Evolutionary conservation across 768 basidiomycete species (phyloP), one percentile per base, ranked within the genome.

Genomic region (Pleurotus cornucopiae): DNA sequence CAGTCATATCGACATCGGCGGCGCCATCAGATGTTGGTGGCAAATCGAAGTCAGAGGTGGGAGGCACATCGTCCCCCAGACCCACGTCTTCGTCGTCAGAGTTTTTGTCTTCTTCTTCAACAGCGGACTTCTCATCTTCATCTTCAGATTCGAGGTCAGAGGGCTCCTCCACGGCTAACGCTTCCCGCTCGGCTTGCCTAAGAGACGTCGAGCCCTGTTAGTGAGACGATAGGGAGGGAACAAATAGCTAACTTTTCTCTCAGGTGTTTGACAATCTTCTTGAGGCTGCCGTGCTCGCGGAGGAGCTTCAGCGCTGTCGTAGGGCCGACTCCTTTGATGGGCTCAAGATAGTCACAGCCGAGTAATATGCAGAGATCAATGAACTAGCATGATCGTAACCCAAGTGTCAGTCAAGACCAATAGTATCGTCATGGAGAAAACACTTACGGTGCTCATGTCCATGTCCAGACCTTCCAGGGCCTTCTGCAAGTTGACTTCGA

Each of bases 311-410:
- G 75, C 2, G 96, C 97, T 12, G 87, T 93, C 69, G 98, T 97
- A 12, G 97, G 95, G 23, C 97, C 97, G 43, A 99, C 75, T 2
- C 97, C 97, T 70, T 86, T 95, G 67, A 97, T 94, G n/a, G 97
- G 97, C 68, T 99, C 97, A 57, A 99, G 85, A 71, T 99, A 99
- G 67, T 99, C 97, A 58, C 97, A 99, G 4, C 97, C 97, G 39
- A 98, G 85, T 6, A 99, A 80, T 61, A 99, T 89, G 66, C 96
- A 99, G 3, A 99, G 78, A 62, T 99, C 97, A 63, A 94, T 89
- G 66, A 99, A 99, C 92, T 98, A 12, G 9, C 16, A 18, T 7
- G 43, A 23, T 41, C 11, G 49, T 14, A 13, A n/a, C 14, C 14
- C 9, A 26, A 6, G 13, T 46, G 30, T 52, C 38, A 16, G 39